Percentiles rank a stretch among this genome's conserved stretches.
phyloP scores from a whole-genome alignment of 345 rosid genomes.

The Eutrema japonicum region DNA sequence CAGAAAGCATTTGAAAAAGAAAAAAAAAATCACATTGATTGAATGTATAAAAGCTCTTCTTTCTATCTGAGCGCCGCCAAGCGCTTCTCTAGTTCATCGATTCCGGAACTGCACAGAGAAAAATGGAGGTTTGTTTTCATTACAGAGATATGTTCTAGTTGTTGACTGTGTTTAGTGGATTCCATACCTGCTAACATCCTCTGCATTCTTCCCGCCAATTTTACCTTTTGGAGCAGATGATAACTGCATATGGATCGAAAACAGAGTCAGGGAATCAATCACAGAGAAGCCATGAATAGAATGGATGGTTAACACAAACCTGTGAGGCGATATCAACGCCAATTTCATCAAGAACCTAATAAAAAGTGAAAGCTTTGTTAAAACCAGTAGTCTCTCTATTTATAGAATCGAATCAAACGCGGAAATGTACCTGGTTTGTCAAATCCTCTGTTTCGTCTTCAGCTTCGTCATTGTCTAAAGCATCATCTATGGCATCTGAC shows the following conservation, averaged over 20 bases:
- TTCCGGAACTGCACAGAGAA: conserved; percentile 61
- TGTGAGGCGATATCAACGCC: conserved; percentile 94
- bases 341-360: conserved; percentile 94
- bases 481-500: conserved; percentile 91
- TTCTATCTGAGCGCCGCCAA: conserved; percentile 79
- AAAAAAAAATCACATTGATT: conserved; percentile 1
- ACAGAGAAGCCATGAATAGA: conserved; percentile 9
- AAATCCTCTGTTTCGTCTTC: conserved; percentile 95
- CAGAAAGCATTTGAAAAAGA: not conserved
- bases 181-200: conserved; percentile 67
- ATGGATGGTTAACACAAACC: conserved; percentile 51
- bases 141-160: not conserved
- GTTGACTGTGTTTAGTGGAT: not conserved
- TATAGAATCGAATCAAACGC: not conserved
- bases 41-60: conserved; percentile 17
- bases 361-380: not conserved
- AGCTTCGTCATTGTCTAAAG: conserved; percentile 88
- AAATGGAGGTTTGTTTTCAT: not conserved
- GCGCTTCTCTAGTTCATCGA: conserved; percentile 84
- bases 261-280: conserved; percentile 23
- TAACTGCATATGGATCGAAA: conserved; percentile 52
- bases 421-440: conserved; percentile 73
- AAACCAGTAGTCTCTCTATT: not conserved
- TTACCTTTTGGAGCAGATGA: conserved; percentile 85
- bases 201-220: conserved; percentile 68